Percentiles rank a stretch among this genome's conserved stretches.
phyloP scores from a whole-genome alignment of 805 yeast genomes.

The Suhomyces faveliae region DNA sequence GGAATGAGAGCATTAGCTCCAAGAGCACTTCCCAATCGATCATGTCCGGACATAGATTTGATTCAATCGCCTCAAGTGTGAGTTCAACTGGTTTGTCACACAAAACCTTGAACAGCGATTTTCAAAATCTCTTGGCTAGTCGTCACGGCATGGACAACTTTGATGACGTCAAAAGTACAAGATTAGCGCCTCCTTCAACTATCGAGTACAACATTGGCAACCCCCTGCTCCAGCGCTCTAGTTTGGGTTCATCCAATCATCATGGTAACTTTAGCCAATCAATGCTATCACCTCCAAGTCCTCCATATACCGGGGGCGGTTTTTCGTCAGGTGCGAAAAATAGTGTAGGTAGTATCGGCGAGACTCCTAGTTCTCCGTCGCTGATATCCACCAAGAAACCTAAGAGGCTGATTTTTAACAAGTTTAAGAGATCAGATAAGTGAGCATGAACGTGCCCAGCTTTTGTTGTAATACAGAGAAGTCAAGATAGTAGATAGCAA shows the following conservation, averaged over 20 bases:
- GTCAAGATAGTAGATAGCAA: not conserved
- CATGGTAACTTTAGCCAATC: not conserved
- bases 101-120: not conserved
- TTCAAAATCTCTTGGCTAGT: not conserved
- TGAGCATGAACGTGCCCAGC: not conserved
- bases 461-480: too few species aligned
- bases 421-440: conserved; percentile 2
- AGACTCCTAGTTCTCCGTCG: not conserved
- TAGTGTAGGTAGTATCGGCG: not conserved
- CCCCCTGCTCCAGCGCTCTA: not conserved
- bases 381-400: not conserved
- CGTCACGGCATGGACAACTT: not conserved
- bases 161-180: not conserved
- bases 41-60: conserved; percentile 4
- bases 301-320: not conserved
- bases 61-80: conserved; percentile 5
- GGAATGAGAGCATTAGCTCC: conserved; percentile 7
- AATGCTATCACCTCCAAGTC: not conserved
- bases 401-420: conserved; percentile 8
- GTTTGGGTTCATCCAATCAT: not conserved
- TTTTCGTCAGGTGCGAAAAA: not conserved
- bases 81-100: conserved; percentile 1
- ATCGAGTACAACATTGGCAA: not conserved
- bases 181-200: not conserved
- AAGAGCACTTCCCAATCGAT: conserved; percentile 6